Evolutionary conservation across 164 flowering plant species (phyloP), one percentile per base, ranked within the genome.

Genomic region (Annona cherimola): DNA sequence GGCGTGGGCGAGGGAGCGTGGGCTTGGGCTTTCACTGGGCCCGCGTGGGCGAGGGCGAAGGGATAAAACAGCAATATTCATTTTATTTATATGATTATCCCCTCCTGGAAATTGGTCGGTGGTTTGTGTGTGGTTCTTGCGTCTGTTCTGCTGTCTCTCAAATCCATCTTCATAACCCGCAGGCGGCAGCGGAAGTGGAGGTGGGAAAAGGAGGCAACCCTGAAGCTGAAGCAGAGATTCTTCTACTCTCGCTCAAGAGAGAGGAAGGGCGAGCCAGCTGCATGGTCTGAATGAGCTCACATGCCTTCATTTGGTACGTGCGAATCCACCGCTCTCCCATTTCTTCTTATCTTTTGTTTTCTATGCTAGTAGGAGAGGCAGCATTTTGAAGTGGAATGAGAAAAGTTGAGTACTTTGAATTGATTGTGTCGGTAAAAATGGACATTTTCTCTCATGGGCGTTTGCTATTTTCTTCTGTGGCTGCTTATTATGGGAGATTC

Each of bases 251-350:
- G 1, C 3, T 6, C 18, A 11, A 42, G 43, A 42, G 40, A 6
- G 68, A 42, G 50, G 42, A 26, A 26, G 35, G 35, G 35, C 35
- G 35, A 26, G 35, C 35, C 35, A 1, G 42, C 20, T 67, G 50
- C 54, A 61, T 63, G 75, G 35, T 42, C 67, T 79, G 78, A 79
- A 69, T 70, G 81, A 79, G 78, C 76, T 79, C 81, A 73, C 81
- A 79, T 79, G 81, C 81, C 76, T 76, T 79, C 72, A 12, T 55
- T 76, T 69, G 81, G 78, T 75, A 61, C 74, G 43, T n/a, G 1
- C 35, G 19, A 46, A n/a, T 40, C 67, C 16, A 8, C 45, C 18
- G 40, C 61, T 20, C 5, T n/a, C 6, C 20, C 61, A 46, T 55
- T 18, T 45, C 7, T 12, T 50, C 67, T 4, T 40, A 4, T 40